phyloP scores from a whole-genome alignment of 1,284 basidiomycete species.

The Ustilago nuda region DNA sequence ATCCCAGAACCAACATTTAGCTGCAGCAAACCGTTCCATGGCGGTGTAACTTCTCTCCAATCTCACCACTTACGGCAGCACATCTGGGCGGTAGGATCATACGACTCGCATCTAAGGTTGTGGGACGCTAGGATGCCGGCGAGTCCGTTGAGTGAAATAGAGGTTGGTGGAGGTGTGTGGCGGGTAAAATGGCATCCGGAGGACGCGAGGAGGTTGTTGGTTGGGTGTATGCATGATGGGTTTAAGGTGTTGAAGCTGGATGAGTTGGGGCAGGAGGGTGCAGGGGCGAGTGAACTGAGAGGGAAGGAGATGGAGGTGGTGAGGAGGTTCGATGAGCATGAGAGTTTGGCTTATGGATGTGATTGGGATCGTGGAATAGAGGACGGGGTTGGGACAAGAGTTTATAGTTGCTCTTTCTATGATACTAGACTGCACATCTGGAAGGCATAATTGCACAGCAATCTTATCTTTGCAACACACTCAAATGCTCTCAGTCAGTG shows the following conservation, averaged over 20 bases:
- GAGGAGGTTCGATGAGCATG: conserved; percentile 80
- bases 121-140: conserved; percentile 83
- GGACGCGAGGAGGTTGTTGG: conserved; percentile 75
- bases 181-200: conserved; percentile 94
- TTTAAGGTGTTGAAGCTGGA: conserved; percentile 75
- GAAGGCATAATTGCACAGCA: conserved; percentile 66
- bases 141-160: conserved; percentile 75
- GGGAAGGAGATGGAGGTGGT: conserved; percentile 60
- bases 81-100: conserved; percentile 91
- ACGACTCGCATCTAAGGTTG: conserved; percentile 83
- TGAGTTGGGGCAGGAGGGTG: conserved; percentile 9
- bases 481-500: neutral
- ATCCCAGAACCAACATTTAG: conserved; percentile 74
- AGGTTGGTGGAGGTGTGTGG: conserved; percentile 93
- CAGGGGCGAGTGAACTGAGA: conserved; percentile 16
- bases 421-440: conserved; percentile 88
- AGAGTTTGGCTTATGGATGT: conserved; percentile 90
- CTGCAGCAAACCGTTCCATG: conserved; percentile 83
- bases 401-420: conserved; percentile 96
- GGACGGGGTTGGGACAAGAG: conserved; percentile 71
- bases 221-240: conserved; percentile 97
- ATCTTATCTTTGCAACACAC: too few relatives aligned
- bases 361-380: conserved; percentile 81
- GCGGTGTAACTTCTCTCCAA: conserved; percentile 91
- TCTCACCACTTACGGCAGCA: conserved; percentile 83